These are phyloP conservation scores for Podaxis sp. DNA, from an alignment of 768 basidiomycete species.

Conservation along the genomic window DNA sequence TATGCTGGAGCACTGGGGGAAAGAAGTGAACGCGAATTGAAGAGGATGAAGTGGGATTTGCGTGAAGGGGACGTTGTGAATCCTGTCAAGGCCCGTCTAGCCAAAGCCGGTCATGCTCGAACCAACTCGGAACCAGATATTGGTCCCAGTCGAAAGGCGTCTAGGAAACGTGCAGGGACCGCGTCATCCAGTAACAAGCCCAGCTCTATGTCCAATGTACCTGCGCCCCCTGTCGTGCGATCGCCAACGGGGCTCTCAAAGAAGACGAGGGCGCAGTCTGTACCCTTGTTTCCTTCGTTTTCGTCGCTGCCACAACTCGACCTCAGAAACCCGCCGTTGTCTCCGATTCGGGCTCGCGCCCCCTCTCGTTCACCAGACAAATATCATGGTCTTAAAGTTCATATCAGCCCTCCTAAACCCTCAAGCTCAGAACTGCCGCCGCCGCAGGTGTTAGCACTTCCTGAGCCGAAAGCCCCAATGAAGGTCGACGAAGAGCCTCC, in stretches of 20 bases:
- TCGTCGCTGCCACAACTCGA: conserved; percentile 32
- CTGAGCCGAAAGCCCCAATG: conserved; percentile 17
- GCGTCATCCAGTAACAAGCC: conserved; percentile 19
- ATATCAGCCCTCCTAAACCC: conserved; percentile 15
- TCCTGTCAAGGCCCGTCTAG: not conserved
- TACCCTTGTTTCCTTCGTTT: conserved; percentile 35
- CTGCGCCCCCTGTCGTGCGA: conserved; percentile 15
- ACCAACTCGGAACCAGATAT: conserved; percentile 31
- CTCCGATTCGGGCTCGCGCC: conserved; percentile 33
- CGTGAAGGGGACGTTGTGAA: conserved; percentile 15
- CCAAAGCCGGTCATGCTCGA: conserved; percentile 23
- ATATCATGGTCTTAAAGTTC: conserved; percentile 28
- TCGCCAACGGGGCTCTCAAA: conserved; percentile 17
- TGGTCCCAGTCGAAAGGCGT: conserved; percentile 15
- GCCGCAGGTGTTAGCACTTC: conserved; percentile 9
- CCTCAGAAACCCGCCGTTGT: conserved; percentile 37
- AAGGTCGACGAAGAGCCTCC: conserved; percentile 21
- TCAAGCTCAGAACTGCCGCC: not conserved
- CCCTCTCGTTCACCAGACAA: conserved; percentile 42
- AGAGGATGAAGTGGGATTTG: conserved; percentile 31
- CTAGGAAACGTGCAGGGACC: conserved; percentile 23
- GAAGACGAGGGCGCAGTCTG: conserved; percentile 40
- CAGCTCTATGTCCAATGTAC: conserved; percentile 20
- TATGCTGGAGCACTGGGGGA: conserved; percentile 20
- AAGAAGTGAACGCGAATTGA: conserved; percentile 25